A percentile compares a stretch with the other conserved stretches of the same genome.
Conservation (phyloP, 768 basidiomycete species). For the Tylopilus subfusipes region DNA sequence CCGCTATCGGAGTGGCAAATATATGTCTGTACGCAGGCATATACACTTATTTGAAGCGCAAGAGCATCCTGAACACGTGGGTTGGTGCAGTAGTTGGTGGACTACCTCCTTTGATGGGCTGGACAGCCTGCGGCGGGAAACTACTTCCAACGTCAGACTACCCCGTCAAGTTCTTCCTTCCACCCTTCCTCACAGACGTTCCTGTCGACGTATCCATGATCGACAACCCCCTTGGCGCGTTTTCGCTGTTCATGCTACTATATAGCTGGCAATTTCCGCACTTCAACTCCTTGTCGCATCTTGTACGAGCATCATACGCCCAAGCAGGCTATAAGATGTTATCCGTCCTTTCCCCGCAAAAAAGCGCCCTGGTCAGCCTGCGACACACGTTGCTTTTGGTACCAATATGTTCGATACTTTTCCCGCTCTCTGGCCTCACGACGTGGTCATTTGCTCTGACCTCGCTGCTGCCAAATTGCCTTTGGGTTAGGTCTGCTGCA, state of each 20-base stretch:
- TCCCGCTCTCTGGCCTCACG: conserved; percentile 91
- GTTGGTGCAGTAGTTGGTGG: conserved; percentile 90
- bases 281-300: conserved; percentile 89
- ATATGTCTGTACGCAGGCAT: conserved; percentile 86
- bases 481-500: conserved; percentile 68
- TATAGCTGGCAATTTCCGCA: conserved; percentile 99
- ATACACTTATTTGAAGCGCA: conserved; percentile 92
- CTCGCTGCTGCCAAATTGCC: conserved; percentile 67
- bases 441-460: conserved; percentile 85
- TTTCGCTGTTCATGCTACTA: conserved; percentile 78
- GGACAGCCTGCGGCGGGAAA: conserved; percentile 89
- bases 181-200: conserved; percentile 48
- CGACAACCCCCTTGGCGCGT: conserved; percentile 79
- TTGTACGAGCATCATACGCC: conserved; percentile 85
- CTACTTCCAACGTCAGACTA: conserved; percentile 63
- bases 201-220: conserved; percentile 47
- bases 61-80: conserved; percentile 85
- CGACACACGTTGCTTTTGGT: conserved; percentile 76
- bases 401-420: conserved; percentile 73
- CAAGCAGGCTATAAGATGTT: conserved; percentile 95
- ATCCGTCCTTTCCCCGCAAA: conserved; percentile 67
- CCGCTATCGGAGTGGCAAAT: conserved; percentile 77
- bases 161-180: conserved; percentile 59
- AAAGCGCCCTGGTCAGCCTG: conserved; percentile 82
- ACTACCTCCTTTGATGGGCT: conserved; percentile 95